Base-by-base conservation (phyloP, 306 rosid genomes). In the Cicer cuneatum region DNA sequence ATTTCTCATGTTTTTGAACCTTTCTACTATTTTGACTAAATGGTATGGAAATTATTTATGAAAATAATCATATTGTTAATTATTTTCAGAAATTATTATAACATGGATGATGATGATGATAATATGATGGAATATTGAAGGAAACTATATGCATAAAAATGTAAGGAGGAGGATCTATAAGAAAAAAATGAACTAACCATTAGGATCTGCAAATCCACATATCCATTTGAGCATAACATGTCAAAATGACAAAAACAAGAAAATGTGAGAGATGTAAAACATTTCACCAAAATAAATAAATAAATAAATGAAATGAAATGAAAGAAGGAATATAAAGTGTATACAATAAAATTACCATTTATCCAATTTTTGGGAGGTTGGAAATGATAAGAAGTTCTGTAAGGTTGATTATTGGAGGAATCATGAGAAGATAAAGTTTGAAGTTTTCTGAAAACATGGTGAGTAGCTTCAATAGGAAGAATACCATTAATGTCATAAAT, bases 351-450 rank as follows among this genome's bases (percentile, higher is more conserved):
- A 47, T 7, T 85, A 93, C 98, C 98, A 66, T 93, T 93, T 4
- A 93, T 93, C 96, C 98, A 93, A 57, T 93, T 93, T 69, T 85
- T 71, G 39, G 89, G 96, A 77, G 98, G 98, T 69, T 93, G 98
- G 75, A 89, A 93, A 78, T 91, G 98, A 69, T 88, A 91, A 71
- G 87, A 80, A 65, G 98, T 91, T 93, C 96, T 93, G 15, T 88
- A 88, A 51, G 98, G 96, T 42, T 91, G 87, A 51, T 76, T n/a
- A 56, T 76, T 16, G 13, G 77, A 7, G 15, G 90, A 67, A 70
- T 73, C 41, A 67, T 71, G 16, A 46, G 84, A 37, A 9, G 84
- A 76, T 0, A 67, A 16, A 49, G 52, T 67, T 9, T 87, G 66
- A 77, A 86, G 87, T 49, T 71, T 43, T 77, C 52, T 76, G 62